These are phyloP conservation scores for Hibiscus tridactylites DNA, from an alignment of 345 rosid species.

Conservation along the genomic window DNA sequence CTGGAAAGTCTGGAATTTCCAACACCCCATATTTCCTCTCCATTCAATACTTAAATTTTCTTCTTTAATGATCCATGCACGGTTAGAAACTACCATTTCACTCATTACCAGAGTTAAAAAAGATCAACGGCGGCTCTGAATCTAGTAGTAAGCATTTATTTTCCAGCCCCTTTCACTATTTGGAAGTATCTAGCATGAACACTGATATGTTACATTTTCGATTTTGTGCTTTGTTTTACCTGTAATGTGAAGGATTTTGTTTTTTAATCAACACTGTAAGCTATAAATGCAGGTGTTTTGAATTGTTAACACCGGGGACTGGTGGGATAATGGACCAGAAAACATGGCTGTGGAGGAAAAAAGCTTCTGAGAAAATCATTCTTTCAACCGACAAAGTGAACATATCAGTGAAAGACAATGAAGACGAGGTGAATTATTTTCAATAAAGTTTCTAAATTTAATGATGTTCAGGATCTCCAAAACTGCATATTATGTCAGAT, in stretches of 20 bases:
- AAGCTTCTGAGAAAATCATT: slow-evolving; percentile 48
- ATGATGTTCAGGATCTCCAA: background rate
- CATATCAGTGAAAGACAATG: slow-evolving; percentile 27
- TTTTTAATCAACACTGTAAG: background rate
- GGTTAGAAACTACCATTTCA: background rate
- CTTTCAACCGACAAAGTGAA: slow-evolving; percentile 29
- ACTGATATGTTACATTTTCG: background rate
- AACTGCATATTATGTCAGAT: background rate
- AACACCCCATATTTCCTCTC: background rate
- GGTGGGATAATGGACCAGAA: slow-evolving; percentile 56
- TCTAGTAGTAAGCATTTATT: background rate
- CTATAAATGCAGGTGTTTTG: slow-evolving; percentile 13
- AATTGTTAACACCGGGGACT: background rate
- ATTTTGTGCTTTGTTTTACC: background rate
- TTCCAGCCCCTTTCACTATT: background rate
- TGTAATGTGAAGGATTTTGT: too few species aligned
- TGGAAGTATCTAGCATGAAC: background rate
- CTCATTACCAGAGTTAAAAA: background rate
- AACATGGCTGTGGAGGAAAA: slow-evolving; percentile 86
- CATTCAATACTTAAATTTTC: background rate
- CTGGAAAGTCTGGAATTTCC: background rate
- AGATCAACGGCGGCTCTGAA: background rate
- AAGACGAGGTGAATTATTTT: slow-evolving; percentile 45
- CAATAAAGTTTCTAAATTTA: background rate
- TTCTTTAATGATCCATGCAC: background rate